Evolutionary conservation across 176 grass and related monocot species (phyloP).

Genomic region (Juncus effusus): DNA sequence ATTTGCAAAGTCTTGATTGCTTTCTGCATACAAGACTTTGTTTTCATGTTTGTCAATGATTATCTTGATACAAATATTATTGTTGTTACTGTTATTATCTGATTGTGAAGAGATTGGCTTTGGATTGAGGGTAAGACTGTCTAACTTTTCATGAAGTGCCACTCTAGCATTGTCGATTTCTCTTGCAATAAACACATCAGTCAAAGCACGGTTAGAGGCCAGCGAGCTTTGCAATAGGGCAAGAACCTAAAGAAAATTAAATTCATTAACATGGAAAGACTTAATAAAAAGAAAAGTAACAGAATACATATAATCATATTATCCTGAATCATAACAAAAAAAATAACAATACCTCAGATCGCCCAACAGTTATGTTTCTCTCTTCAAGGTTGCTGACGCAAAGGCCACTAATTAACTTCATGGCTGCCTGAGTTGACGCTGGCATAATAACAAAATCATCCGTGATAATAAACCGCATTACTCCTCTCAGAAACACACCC

Average conservation of each 20-base stretch:
- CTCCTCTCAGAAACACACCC: no score
- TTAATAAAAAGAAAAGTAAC: neutral
- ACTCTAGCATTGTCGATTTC: neutral
- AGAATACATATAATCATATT: neutral
- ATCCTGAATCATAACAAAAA: neutral
- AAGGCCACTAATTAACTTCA: neutral
- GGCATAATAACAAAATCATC: slow-evolving; percentile 5
- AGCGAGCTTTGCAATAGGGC: slow-evolving; percentile 9
- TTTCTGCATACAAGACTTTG: slow-evolving; percentile 22
- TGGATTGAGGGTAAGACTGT: neutral
- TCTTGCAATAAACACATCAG: slow-evolving; percentile 13
- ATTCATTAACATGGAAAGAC: neutral
- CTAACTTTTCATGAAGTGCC: neutral
- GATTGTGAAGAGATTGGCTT: neutral
- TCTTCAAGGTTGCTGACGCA: neutral
- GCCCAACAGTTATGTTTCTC: slow-evolving; percentile 14
- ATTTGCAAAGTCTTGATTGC: slow-evolving; percentile 10
- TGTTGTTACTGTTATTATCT: neutral
- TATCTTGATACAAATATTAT: slow-evolving; percentile 14
- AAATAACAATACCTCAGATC: slow-evolving; percentile 16
- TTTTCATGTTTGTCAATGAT: slow-evolving; percentile 23
- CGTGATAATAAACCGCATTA: neutral
- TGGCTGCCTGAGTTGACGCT: neutral
- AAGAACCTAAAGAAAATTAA: slow-evolving; percentile 11
- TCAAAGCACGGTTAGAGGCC: slow-evolving; percentile 8